Percentiles rank a stretch among this genome's conserved stretches.
Evolutionary conservation across 2,329 filamentous ascomycete species (phyloP).

Genomic region (Botrytis deweyae): DNA sequence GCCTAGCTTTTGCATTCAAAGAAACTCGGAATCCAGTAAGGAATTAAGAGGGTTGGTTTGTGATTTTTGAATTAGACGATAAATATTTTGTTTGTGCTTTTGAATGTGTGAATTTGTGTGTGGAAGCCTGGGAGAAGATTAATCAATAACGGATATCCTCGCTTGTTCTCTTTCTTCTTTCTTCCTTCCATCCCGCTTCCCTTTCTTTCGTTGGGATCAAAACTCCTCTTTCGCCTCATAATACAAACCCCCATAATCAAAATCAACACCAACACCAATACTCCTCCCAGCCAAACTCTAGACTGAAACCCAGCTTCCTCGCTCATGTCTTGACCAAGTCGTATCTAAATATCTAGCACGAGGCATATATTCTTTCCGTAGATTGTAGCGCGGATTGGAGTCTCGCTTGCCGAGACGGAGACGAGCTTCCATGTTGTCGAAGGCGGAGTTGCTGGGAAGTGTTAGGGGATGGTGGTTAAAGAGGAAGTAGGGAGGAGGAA

Average conservation of each 20-base stretch:
- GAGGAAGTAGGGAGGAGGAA: too few species aligned
- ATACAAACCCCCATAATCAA: not conserved
- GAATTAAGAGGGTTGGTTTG: too few species aligned
- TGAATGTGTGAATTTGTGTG: too few species aligned
- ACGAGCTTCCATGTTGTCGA: slow-evolving; percentile 31
- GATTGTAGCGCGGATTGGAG: not conserved
- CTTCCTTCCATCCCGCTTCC: rapidly evolving
- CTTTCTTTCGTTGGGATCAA: not conserved
- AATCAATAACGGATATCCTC: too few species aligned
- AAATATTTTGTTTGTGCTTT: too few species aligned
- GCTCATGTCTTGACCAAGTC: not conserved
- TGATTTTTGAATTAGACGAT: too few species aligned
- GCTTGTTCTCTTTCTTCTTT: not conserved
- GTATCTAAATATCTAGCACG: not conserved
- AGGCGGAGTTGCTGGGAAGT: slow-evolving; percentile 24
- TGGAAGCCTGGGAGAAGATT: too few species aligned
- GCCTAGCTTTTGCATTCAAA: too few species aligned
- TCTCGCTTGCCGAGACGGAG: slow-evolving; percentile 13
- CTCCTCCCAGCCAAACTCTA: not conserved
- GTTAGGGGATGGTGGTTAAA: not conserved
- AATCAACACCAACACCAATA: not conserved
- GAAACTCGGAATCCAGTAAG: too few species aligned
- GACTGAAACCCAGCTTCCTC: not conserved
- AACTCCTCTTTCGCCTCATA: not conserved
- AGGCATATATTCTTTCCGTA: not conserved